A percentile compares a stretch with the other conserved stretches of the same genome.
Evolutionary conservation across 2,329 filamentous ascomycete species (phyloP).

Genomic region (Trichoderma pleuroti): DNA sequence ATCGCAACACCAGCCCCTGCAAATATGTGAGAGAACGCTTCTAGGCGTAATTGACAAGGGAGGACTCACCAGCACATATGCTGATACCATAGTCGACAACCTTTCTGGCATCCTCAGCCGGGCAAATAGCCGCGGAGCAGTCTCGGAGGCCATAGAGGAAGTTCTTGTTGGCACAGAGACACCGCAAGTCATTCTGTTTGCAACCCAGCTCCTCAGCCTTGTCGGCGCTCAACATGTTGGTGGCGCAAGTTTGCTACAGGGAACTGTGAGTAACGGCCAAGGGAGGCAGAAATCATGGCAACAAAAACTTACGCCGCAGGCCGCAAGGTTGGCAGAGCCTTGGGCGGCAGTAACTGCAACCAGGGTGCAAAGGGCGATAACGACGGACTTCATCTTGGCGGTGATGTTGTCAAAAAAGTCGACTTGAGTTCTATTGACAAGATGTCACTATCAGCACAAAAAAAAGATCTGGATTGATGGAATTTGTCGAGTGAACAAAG

Average conservation of each 20-base stretch:
- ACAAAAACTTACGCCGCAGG: conserved; percentile 50
- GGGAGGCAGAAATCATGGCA: background rate
- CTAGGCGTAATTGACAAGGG: background rate
- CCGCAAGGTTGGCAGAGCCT: conserved; percentile 40
- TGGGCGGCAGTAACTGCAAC: conserved; percentile 42
- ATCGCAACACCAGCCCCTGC: conserved; percentile 35
- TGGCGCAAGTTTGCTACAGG: conserved; percentile 46
- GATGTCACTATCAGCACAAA: background rate
- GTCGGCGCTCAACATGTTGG: conserved; percentile 46
- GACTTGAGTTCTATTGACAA: conserved; percentile 16
- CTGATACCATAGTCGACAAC: conserved; percentile 39
- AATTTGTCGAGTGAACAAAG: background rate
- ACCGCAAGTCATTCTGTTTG: conserved; percentile 37
- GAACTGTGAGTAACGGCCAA: conserved; percentile 19
- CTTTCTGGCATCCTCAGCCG: conserved; percentile 32
- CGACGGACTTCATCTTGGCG: conserved; percentile 50
- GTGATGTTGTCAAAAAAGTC: conserved; percentile 19
- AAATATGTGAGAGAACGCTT: conserved; percentile 21
- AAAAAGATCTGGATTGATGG: background rate
- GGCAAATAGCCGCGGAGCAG: conserved; percentile 46
- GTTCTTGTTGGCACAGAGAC: conserved; percentile 46
- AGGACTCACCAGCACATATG: conserved; percentile 38
- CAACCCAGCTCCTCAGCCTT: conserved; percentile 47
- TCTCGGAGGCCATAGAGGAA: conserved; percentile 51
- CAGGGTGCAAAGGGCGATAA: conserved; percentile 42